These are phyloP conservation scores for Metschnikowia borealis DNA, from an alignment of 805 yeast genomes.

Conservation along the genomic window DNA sequence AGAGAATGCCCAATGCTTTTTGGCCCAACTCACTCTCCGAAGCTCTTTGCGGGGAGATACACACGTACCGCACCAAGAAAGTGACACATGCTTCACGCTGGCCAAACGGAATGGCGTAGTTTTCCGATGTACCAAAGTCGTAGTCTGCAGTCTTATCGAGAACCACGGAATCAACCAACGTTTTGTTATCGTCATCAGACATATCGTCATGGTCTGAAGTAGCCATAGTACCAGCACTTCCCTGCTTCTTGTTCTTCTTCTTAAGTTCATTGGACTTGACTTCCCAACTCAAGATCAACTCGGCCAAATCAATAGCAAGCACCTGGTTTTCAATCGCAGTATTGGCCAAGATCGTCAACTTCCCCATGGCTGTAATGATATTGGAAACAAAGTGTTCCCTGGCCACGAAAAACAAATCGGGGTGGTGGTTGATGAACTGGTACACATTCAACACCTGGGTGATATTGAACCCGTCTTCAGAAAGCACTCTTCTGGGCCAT, in stretches of 20 bases:
- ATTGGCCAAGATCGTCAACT: constrained; percentile 71
- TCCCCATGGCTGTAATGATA: constrained; percentile 89
- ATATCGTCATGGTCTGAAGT: neutral
- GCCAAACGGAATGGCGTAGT: constrained; percentile 63
- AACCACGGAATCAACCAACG: neutral
- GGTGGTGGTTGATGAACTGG: constrained; percentile 82
- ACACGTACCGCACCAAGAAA: constrained; percentile 79
- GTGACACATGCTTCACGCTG: constrained; percentile 89
- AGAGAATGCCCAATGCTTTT: constrained; percentile 73
- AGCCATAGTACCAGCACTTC: neutral
- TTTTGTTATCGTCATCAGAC: constrained; percentile 4
- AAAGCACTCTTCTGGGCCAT: constrained; percentile 88
- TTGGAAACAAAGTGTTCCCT: constrained; percentile 87
- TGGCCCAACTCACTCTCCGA: constrained; percentile 80
- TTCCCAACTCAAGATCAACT: constrained; percentile 84
- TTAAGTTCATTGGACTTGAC: constrained; percentile 36
- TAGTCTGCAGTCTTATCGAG: constrained; percentile 4
- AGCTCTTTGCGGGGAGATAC: constrained; percentile 80
- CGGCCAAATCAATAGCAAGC: constrained; percentile 86
- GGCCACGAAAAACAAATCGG: constrained; percentile 78
- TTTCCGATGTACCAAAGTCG: constrained; percentile 45
- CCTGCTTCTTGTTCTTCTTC: constrained; percentile 4
- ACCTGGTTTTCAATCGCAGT: constrained; percentile 78
- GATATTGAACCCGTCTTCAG: constrained; percentile 85
- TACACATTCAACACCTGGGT: constrained; percentile 83